phyloP scores from a whole-genome alignment of 805 yeast genomes.

The Candida incommunis region DNA sequence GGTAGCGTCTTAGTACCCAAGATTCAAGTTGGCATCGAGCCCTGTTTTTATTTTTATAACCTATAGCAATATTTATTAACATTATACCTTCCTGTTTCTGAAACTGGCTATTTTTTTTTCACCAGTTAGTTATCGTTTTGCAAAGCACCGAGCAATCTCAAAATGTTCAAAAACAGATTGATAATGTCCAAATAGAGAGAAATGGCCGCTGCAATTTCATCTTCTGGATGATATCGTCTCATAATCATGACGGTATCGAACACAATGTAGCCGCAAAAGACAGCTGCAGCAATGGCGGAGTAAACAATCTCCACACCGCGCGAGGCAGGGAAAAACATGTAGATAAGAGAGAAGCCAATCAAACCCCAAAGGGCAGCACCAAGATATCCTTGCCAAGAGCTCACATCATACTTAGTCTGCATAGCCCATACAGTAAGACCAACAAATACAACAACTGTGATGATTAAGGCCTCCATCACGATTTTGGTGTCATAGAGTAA shows the following conservation, averaged over 20 bases:
- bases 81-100: too few species aligned
- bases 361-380: conserved; percentile 48
- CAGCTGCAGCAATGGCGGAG: conserved; percentile 57
- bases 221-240: conserved; percentile 66
- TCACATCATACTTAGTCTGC: conserved; percentile 64
- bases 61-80: too few species aligned
- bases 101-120: too few species aligned
- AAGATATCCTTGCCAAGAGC: conserved; percentile 48
- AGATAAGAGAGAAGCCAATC: conserved; percentile 57
- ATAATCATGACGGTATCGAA: conserved; percentile 73
- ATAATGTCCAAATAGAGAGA: conserved; percentile 67
- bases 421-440: conserved; percentile 67
- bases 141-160: conserved; percentile 36
- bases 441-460: conserved; percentile 57
- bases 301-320: conserved; percentile 50
- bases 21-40: too few species aligned
- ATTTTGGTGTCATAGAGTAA: conserved; percentile 47
- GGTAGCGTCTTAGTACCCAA: too few species aligned
- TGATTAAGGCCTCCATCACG: conserved; percentile 54
- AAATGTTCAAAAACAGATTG: conserved; percentile 64
- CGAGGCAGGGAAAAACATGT: conserved; percentile 49
- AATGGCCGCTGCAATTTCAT: conserved; percentile 72
- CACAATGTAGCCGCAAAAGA: conserved; percentile 58
- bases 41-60: too few species aligned
- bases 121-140: background rate